Evolutionary conservation across 2,329 filamentous ascomycete species (phyloP).

Genomic region (Septoria linicola): DNA sequence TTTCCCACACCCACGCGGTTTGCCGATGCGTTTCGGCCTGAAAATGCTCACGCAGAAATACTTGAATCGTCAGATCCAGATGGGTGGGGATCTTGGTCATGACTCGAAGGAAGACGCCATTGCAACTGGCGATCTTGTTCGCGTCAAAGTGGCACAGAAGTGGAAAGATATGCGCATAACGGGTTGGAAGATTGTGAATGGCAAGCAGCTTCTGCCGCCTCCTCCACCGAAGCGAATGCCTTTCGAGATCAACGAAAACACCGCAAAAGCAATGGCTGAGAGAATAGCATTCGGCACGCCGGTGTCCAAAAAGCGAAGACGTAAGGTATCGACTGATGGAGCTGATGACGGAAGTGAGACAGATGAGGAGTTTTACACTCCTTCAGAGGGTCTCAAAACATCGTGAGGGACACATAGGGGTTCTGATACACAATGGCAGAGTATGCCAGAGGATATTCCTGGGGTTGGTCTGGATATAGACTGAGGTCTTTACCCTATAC

Average conservation of each 20-base stretch:
- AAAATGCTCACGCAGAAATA: conserved; percentile 69
- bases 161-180: conserved; percentile 66
- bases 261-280: neutral
- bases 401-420: neutral
- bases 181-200: conserved; percentile 65
- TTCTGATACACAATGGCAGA: too few species aligned
- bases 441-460: too few species aligned
- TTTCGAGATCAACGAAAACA: neutral
- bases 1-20: conserved; percentile 72
- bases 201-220: conserved; percentile 38
- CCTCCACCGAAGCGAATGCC: conserved; percentile 3
- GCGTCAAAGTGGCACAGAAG: conserved; percentile 65
- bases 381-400: neutral
- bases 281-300: neutral
- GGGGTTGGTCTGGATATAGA: too few species aligned
- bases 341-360: conserved; percentile 13
- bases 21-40: conserved; percentile 77
- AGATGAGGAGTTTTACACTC: neutral
- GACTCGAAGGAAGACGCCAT: conserved; percentile 90
- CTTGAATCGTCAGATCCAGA: conserved; percentile 76
- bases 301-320: conserved; percentile 19
- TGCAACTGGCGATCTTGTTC: conserved; percentile 82
- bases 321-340: conserved; percentile 16
- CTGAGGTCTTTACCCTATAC: too few species aligned
- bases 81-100: conserved; percentile 66